phyloP scores from a whole-genome alignment of 2,329 filamentous ascomycete genomes.

The Fusarium tanahbumbuense region DNA sequence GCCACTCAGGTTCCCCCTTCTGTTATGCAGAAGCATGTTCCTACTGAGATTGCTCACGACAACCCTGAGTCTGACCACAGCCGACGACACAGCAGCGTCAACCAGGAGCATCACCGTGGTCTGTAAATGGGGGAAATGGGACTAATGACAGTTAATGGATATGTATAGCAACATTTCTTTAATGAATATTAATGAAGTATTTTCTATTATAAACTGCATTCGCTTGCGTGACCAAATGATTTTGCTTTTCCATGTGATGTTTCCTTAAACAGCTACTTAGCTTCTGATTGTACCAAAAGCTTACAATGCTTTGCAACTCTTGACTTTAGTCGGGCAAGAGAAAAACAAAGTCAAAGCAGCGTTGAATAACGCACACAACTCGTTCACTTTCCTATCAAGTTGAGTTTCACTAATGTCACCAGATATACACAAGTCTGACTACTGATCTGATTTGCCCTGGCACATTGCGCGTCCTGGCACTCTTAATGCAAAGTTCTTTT shows the following conservation, averaged over 20 bases:
- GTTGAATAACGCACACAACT: neutral
- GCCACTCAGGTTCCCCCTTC: slow-evolving; percentile 69
- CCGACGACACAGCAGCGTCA: slow-evolving; percentile 60
- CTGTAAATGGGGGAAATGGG: slow-evolving; percentile 50
- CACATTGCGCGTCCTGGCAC: neutral
- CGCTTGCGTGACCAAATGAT: neutral
- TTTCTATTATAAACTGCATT: neutral
- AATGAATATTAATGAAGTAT: slow-evolving; percentile 32
- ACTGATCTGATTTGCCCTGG: neutral
- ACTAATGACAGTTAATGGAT: slow-evolving; percentile 23
- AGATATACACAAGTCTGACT: neutral
- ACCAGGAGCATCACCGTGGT: slow-evolving; percentile 62
- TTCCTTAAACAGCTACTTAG: neutral
- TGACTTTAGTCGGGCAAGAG: neutral
- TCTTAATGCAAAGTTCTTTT: neutral
- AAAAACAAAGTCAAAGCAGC: neutral
- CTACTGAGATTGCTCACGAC: slow-evolving; percentile 58
- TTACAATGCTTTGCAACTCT: neutral
- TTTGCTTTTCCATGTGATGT: neutral
- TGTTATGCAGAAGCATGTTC: slow-evolving; percentile 60
- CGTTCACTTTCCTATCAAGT: neutral
- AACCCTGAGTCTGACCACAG: slow-evolving; percentile 57
- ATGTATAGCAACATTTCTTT: slow-evolving; percentile 39
- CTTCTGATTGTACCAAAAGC: neutral
- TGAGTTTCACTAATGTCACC: neutral